Evolutionary conservation across 2,329 filamentous ascomycete species (phyloP), one percentile per base, ranked within the genome.

Genomic region (Beauveria varroae): DNA sequence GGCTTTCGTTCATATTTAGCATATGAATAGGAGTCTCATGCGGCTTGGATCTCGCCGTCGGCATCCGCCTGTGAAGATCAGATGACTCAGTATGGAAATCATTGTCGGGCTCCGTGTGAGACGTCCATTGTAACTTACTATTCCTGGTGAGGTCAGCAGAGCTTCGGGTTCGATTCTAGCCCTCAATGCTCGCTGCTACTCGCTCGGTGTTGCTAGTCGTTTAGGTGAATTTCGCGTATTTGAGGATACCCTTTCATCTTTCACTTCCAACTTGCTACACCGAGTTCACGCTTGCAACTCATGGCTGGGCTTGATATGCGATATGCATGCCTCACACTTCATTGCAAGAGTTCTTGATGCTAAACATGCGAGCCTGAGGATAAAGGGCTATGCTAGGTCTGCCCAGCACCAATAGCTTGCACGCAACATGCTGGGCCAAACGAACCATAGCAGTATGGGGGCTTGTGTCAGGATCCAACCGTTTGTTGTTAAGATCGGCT

Each of bases 401-500:
- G 5, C 49, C n/a, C 9, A 51, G 41, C 10, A 3, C 12, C 28
- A 47, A n/a, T 57, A n/a, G 12, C 16, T 8, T 37, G 30, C 30
- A 22, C 16, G 4, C 10, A 34, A 37, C 49, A 24, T 18, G 30
- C 10, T 41, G 22, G 46, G 26, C 53, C 44, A 47, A 49, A 30
- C 43, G 44, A 14, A 14, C 5, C 34, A 37, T 16, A 14, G 34
- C 20, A 26, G 18, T 51, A 41, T 30, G 30, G 37, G 34, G 18
- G 8, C 5, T 12, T 43, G 24, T 9, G 28, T 26, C 24, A 57
- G 54, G 54, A 26, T 49, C 28, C 14, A 26, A 40, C 49, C 40
- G 14, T 53, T 60, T 50, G 34, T 60, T 52, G 26, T 44, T 46
- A 41, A 49, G 49, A 60, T 53, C 20, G 26, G 40, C 24, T 60